A percentile compares a stretch with the other conserved stretches of the same genome.
Evolutionary conservation across 2,329 filamentous ascomycete species (phyloP).

Genomic region (Venturia carpophila): DNA sequence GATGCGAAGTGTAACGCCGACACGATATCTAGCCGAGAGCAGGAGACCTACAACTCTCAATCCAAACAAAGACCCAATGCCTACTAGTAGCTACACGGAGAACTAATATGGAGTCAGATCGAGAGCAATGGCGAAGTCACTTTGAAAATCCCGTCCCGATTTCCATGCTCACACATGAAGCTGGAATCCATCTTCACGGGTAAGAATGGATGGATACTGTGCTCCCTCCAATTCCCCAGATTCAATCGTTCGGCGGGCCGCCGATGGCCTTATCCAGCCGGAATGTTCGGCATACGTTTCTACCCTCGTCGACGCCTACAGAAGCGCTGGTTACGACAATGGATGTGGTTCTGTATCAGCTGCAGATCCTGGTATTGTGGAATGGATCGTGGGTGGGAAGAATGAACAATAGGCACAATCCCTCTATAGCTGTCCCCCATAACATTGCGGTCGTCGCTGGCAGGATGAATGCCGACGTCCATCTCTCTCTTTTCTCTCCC

Average conservation of each 20-base stretch:
- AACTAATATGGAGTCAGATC: too few species aligned
- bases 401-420: not conserved
- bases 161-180: not conserved
- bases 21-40: not conserved
- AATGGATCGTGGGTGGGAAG: not conserved
- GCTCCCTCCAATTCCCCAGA: too few species aligned
- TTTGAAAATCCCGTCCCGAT: not conserved
- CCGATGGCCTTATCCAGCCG: not conserved
- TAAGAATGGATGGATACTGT: not conserved
- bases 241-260: not conserved
- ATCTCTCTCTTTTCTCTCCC: too few species aligned
- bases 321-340: conserved; percentile 1
- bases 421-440: not conserved
- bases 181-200: not conserved
- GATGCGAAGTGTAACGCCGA: not conserved
- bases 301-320: not conserved
- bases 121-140: too few species aligned
- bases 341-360: not conserved
- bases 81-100: too few species aligned
- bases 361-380: not conserved
- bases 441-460: not conserved
- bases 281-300: not conserved
- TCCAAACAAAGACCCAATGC: too few species aligned
- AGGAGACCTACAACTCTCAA: not conserved
- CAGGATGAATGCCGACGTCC: not conserved